A percentile compares a stretch with the other conserved stretches of the same genome.
phyloP scores from a whole-genome alignment of 192 early-diverging fungal genomes.

The Rhizophagus clarus region DNA sequence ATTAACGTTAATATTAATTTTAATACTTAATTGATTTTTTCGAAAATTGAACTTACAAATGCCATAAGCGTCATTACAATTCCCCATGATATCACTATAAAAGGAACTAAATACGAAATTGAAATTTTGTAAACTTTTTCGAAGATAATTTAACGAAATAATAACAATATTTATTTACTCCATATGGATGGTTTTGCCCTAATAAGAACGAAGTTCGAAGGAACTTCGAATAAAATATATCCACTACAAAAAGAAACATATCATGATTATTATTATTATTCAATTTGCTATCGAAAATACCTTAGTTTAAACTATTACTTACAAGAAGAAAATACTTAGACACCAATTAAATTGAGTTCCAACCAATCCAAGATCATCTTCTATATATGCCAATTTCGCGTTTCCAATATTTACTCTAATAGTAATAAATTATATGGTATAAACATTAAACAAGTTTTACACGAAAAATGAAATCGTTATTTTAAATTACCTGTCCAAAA shows the following conservation, averaged over 20 bases:
- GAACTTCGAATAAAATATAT: slow-evolving; percentile 72
- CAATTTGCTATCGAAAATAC: no score
- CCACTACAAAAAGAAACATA: slow-evolving; percentile 21
- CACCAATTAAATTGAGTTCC: slow-evolving; percentile 52
- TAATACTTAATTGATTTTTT: background rate
- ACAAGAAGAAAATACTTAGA: no score
- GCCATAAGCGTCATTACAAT: slow-evolving; percentile 52
- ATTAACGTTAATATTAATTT: background rate
- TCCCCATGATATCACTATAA: slow-evolving; percentile 47
- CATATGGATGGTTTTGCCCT: slow-evolving; percentile 56
- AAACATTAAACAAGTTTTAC: no score
- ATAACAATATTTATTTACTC: slow-evolving; percentile 20
- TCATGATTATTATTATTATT: background rate
- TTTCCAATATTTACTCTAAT: slow-evolving; percentile 49
- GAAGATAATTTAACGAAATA: no score
- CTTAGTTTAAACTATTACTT: no score
- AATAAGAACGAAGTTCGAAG: slow-evolving; percentile 70
- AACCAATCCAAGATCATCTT: slow-evolving; percentile 43
- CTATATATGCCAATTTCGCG: slow-evolving; percentile 54
- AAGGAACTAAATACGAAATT: no score
- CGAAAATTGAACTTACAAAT: slow-evolving; percentile 33
- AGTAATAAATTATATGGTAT: background rate
- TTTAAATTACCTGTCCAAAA: slow-evolving; percentile 56
- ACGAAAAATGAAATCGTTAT: background rate
- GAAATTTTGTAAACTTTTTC: background rate